phyloP scores from a whole-genome alignment of 139 green algal species.

The Ostreobium quekettii region DNA sequence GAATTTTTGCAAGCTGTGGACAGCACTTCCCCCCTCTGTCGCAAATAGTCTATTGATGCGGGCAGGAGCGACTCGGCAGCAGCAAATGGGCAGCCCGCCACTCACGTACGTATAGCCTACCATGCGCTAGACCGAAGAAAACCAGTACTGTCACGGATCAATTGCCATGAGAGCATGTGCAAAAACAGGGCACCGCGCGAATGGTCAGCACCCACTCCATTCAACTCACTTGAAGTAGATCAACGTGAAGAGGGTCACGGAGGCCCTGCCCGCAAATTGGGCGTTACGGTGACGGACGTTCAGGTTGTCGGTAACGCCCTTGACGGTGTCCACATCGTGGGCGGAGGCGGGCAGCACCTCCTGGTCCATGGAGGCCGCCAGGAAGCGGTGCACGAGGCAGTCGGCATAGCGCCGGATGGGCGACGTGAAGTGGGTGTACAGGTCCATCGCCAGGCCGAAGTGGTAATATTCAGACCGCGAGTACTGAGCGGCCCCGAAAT shows the following conservation, averaged over 20 bases:
- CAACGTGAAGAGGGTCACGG: slow-evolving; percentile 92
- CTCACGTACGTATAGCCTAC: no score
- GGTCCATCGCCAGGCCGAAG: slow-evolving; percentile 81
- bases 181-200: slow-evolving; percentile 13
- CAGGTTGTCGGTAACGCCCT: slow-evolving; percentile 62
- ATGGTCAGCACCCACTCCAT: slow-evolving; percentile 23
- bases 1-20: no score
- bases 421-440: slow-evolving; percentile 98
- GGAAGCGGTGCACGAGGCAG: slow-evolving; percentile 88
- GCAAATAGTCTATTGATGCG: no score
- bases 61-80: no score
- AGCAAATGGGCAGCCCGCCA: no score
- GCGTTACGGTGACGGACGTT: slow-evolving; percentile 89
- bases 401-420: slow-evolving; percentile 89
- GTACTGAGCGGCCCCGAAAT: slow-evolving; percentile 62
- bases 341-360: slow-evolving; percentile 57
- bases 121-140: no score
- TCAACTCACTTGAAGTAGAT: slow-evolving; percentile 80
- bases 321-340: slow-evolving; percentile 47
- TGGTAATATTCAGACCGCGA: slow-evolving; percentile 62
- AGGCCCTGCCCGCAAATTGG: slow-evolving; percentile 83
- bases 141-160: no score
- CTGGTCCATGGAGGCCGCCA: slow-evolving; percentile 66
- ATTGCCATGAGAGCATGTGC: no score
- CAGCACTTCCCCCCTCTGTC: no score